Base-by-base conservation (phyloP, 2,329 filamentous ascomycete species). In the Colletotrichum horii region DNA sequence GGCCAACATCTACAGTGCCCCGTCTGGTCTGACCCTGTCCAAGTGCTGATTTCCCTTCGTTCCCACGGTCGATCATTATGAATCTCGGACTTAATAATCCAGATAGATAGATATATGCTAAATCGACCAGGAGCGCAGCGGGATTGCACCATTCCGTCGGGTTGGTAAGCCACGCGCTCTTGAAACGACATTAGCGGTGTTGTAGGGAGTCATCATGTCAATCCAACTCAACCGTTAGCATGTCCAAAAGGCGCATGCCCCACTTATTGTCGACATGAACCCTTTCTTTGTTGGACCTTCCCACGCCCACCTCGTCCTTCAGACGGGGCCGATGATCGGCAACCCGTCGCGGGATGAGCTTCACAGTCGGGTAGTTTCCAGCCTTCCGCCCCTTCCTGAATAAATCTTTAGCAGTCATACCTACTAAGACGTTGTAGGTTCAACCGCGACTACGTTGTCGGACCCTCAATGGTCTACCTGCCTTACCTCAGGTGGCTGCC, bases 131-230 rank as follows among this genome's bases (percentile, higher is more conserved):
- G 28, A 66, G 52, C 36, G 26, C 36, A 52, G 65, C 65, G 65
- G 43, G 55, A 66, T 34, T 34, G 34, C 61, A 34, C 12, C 52
- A 52, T 71, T n/a, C 26, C 30, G 15, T 38, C 8, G 55, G 60
- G 64, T 74, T 71, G 43, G 68, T 71, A 60, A 74, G 61, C 72
- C 43, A 48, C 30, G n/a, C 24, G 32, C n/a, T 52, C 24, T 61
- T 24, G 36, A 65, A 61, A 24, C 28, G 28, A 36, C 38, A 9
- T 26, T 74, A 66, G 72, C 55, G 72, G 36, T 71, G 36, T 22
- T 55, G 26, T 19, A 36, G 52, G 58, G 68, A 75, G 72, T 71
- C 72, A 75, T 55, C 69, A 43, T 71, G 72, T 75, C 72, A 75
- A 75, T 22, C 26, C n/a, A 14, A 12, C n/a, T 22, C 43, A 22